A percentile compares a stretch with the other conserved stretches of the same genome.
Conservation (phyloP, 768 basidiomycete genomes). For the Cyathus striatus region DNA sequence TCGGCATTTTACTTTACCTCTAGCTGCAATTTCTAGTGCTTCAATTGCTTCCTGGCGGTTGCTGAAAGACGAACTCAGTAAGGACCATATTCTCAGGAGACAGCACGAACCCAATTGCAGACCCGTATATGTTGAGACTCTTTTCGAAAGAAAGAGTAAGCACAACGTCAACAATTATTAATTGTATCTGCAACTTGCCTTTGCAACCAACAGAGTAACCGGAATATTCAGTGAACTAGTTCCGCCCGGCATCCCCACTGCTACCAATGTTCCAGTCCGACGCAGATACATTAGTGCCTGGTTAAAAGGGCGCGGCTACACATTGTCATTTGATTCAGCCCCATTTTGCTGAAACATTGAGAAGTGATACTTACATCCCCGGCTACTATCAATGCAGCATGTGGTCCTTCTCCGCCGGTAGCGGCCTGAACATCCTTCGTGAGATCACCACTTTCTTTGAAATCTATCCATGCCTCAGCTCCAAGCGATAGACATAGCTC, state of each 20-base stretch:
- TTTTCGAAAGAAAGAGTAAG: too few relatives aligned
- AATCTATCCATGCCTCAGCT: conserved; percentile 78
- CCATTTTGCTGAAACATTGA: too few relatives aligned
- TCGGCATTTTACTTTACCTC: conserved; percentile 59
- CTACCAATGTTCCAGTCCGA: conserved; percentile 61
- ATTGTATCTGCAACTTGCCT: conserved; percentile 23
- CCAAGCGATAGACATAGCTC: conserved; percentile 45
- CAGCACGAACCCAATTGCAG: conserved; percentile 27
- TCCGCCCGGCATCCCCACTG: conserved; percentile 57
- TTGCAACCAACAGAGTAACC: conserved; percentile 32
- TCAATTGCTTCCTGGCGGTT: conserved; percentile 75
- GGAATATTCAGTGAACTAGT: conserved; percentile 48
- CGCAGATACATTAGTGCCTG: conserved; percentile 70
- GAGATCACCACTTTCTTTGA: conserved; percentile 56
- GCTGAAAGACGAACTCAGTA: conserved; percentile 12
- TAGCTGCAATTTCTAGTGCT: conserved; percentile 63
- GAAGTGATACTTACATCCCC: conserved; percentile 30
- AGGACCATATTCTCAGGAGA: too few relatives aligned
- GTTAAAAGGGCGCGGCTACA: conserved; percentile 30
- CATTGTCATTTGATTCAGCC: too few relatives aligned
- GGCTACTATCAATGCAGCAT: conserved; percentile 59
- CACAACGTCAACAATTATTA: too few relatives aligned
- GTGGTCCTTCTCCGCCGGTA: conserved; percentile 65
- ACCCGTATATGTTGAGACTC: conserved; percentile 37
- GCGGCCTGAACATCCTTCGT: conserved; percentile 55